These are phyloP conservation scores for Hypoxylon sp. DNA, from an alignment of 2,329 filamentous ascomycete species.

Conservation along the genomic window DNA sequence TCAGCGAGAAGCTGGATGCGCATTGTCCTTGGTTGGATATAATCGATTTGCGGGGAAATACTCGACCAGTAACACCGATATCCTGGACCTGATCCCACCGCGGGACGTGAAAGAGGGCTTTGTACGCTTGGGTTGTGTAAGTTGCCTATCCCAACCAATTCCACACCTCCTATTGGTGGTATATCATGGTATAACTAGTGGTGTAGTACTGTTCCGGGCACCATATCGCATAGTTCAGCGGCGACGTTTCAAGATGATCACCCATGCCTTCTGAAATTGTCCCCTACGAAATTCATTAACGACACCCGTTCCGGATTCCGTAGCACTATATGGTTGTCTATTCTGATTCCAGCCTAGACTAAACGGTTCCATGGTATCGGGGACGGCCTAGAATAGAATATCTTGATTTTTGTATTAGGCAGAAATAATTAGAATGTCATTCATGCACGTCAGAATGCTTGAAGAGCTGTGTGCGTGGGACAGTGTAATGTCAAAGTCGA, in stretches of 20 bases:
- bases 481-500: conserved; percentile 11
- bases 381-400: conserved; percentile 45
- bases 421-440: conserved; percentile 29
- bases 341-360: conserved; percentile 44
- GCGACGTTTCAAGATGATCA: conserved; percentile 41
- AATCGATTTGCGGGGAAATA: conserved; percentile 53
- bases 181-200: conserved; percentile 28
- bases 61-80: conserved; percentile 53
- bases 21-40: conserved; percentile 44
- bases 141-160: conserved; percentile 32
- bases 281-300: conserved; percentile 29
- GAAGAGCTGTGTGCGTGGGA: conserved; percentile 16
- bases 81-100: conserved; percentile 47
- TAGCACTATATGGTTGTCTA: conserved; percentile 31
- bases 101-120: conserved; percentile 37
- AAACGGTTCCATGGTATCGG: conserved; percentile 47
- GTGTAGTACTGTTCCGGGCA: conserved; percentile 29
- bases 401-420: conserved; percentile 43
- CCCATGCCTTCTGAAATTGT: conserved; percentile 34
- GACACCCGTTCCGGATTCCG: conserved; percentile 31
- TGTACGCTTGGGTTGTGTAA: conserved; percentile 37
- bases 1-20: conserved; percentile 27
- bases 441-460: conserved; percentile 42
- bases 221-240: conserved; percentile 25
- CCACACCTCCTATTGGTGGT: conserved; percentile 38